Evolutionary conservation across 2,329 filamentous ascomycete genomes (phyloP).

Genomic region (Periconia digitata): DNA sequence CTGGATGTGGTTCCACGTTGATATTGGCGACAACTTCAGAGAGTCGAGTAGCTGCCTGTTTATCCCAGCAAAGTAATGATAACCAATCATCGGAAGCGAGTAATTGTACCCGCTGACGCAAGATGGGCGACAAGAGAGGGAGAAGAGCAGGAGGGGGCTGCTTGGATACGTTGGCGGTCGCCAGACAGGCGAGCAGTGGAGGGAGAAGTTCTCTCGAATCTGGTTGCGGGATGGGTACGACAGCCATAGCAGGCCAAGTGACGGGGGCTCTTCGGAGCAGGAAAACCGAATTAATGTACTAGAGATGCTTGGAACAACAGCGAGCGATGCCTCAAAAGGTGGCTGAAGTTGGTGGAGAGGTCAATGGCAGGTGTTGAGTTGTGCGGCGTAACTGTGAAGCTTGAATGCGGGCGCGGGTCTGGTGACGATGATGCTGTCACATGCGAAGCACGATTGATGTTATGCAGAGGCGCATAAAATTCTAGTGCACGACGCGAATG

Average conservation of each 20-base stretch:
- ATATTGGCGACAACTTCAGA: slow-evolving; percentile 64
- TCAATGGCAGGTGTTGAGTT: background rate
- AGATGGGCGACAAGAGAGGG: slow-evolving; percentile 63
- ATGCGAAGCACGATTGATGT: slow-evolving; percentile 24
- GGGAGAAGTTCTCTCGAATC: slow-evolving; percentile 60
- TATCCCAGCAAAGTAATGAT: slow-evolving; percentile 69
- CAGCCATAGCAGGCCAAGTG: slow-evolving; percentile 39
- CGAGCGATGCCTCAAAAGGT: background rate
- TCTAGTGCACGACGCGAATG: too few relatives aligned
- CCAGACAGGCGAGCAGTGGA: slow-evolving; percentile 64
- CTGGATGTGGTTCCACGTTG: slow-evolving; percentile 74
- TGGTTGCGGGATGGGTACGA: slow-evolving; percentile 53
- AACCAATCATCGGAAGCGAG: slow-evolving; percentile 71
- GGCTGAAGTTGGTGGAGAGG: background rate
- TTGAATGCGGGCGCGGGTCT: background rate
- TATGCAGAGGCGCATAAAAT: slow-evolving; percentile 3
- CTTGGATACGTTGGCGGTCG: slow-evolving; percentile 61
- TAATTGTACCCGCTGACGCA: slow-evolving; percentile 64
- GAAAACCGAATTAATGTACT: background rate
- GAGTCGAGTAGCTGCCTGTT: slow-evolving; percentile 59
- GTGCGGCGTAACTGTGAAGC: background rate
- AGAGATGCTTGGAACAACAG: background rate
- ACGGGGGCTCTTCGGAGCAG: background rate
- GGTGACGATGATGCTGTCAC: slow-evolving; percentile 22
- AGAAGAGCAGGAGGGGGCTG: slow-evolving; percentile 62